Conservation (phyloP, 768 basidiomycete species). For the Lactarius trivialis region DNA sequence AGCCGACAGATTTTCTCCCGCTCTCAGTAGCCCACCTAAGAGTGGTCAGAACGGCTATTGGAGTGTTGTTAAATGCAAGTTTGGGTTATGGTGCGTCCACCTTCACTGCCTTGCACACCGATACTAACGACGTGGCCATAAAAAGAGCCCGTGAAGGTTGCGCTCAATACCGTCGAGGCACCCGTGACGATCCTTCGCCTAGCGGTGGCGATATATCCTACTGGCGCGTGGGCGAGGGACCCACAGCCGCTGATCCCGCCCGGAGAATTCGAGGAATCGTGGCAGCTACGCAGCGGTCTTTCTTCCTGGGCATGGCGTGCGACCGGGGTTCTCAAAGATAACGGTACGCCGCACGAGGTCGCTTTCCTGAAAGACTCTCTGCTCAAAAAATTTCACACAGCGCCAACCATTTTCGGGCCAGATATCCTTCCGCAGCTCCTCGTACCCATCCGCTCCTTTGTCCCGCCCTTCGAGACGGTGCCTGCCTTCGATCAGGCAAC, state of each 20-base stretch:
- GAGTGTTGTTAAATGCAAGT: slow-evolving; percentile 71
- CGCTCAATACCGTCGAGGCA: slow-evolving; percentile 63
- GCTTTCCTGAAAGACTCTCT: neutral
- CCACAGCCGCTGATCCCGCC: slow-evolving; percentile 26
- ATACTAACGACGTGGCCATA: neutral
- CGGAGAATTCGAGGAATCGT: slow-evolving; percentile 43
- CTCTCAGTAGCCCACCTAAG: slow-evolving; percentile 59
- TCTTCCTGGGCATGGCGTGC: slow-evolving; percentile 75
- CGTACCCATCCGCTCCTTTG: slow-evolving; percentile 51
- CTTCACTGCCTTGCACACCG: slow-evolving; percentile 2
- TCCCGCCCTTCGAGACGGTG: slow-evolving; percentile 43
- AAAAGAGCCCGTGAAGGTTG: slow-evolving; percentile 62
- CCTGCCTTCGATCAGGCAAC: slow-evolving; percentile 35
- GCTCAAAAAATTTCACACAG: slow-evolving; percentile 29
- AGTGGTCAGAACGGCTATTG: slow-evolving; percentile 70
- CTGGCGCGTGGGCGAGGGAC: slow-evolving; percentile 51
- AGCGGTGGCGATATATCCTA: slow-evolving; percentile 65
- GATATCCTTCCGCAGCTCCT: slow-evolving; percentile 60
- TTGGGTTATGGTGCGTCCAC: slow-evolving; percentile 70
- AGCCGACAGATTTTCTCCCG: slow-evolving; percentile 37
- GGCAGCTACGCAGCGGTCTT: slow-evolving; percentile 57
- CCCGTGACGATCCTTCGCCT: slow-evolving; percentile 62
- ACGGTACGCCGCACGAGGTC: slow-evolving; percentile 39
- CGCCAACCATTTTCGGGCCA: slow-evolving; percentile 51
- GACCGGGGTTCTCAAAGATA: slow-evolving; percentile 66